Percentiles rank a stretch among this genome's conserved stretches.
Conservation (phyloP, 192 early-diverging fungal species). For the Chytriomyces sp. region DNA sequence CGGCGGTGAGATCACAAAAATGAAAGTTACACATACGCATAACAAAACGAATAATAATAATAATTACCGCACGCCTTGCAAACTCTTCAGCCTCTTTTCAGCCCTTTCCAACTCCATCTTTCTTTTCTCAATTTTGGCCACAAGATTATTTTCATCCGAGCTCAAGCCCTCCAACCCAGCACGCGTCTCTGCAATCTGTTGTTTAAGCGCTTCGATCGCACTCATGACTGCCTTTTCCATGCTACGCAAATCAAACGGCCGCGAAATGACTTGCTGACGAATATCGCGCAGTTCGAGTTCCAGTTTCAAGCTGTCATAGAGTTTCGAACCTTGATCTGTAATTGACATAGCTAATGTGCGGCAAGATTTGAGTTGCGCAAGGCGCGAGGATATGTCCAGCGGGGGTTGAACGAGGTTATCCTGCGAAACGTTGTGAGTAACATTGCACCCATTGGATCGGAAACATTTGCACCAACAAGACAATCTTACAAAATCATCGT, state of each 20-base stretch:
- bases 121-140: conserved; percentile 63
- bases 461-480: neutral
- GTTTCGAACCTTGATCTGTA: conserved; percentile 51
- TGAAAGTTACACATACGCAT: neutral
- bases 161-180: conserved; percentile 44
- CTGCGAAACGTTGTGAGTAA: neutral
- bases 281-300: conserved; percentile 53
- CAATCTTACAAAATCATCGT: conserved; percentile 20
- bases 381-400: conserved; percentile 50
- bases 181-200: conserved; percentile 40
- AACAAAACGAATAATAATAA: too few species aligned
- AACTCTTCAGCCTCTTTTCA: conserved; percentile 54
- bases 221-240: conserved; percentile 53
- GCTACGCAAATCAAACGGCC: conserved; percentile 53
- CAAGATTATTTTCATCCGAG: conserved; percentile 54
- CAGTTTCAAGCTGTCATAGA: conserved; percentile 53
- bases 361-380: conserved; percentile 51
- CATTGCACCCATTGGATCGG: neutral
- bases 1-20: neutral
- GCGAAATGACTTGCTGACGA: conserved; percentile 48
- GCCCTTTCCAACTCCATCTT: conserved; percentile 58
- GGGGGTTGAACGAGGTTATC: conserved; percentile 35
- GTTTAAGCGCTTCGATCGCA: conserved; percentile 40
- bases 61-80: conserved; percentile 56
- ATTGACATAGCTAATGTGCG: conserved; percentile 52